Evolutionary conservation across 768 basidiomycete genomes (phyloP).

Genomic region (Pisolithus tinctorius): DNA sequence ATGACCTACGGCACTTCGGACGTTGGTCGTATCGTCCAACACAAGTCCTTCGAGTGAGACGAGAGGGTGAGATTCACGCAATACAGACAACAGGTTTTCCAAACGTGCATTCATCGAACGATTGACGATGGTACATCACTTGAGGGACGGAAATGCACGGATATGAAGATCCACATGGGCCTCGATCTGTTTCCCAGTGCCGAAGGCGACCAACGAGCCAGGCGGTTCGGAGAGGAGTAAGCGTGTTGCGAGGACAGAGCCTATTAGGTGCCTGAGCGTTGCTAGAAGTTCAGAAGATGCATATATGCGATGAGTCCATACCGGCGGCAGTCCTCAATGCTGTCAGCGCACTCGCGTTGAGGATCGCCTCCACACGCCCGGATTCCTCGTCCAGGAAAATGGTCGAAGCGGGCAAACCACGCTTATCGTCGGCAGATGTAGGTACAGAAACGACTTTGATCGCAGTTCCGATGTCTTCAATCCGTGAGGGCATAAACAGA

Average conservation of each 20-base stretch:
- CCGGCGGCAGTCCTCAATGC: slow-evolving; percentile 81
- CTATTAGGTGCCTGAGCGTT: slow-evolving; percentile 27
- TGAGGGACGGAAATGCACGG: slow-evolving; percentile 47
- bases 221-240: slow-evolving; percentile 42
- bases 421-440: slow-evolving; percentile 27
- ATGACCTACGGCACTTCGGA: slow-evolving; percentile 8
- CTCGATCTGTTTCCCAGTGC: slow-evolving; percentile 65
- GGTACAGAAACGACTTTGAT: slow-evolving; percentile 84
- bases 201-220: slow-evolving; percentile 51
- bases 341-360: slow-evolving; percentile 75
- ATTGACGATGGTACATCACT: slow-evolving; percentile 53
- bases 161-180: slow-evolving; percentile 61
- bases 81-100: slow-evolving; percentile 25
- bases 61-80: slow-evolving; percentile 24
- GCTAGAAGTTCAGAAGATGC: too few relatives aligned
- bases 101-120: slow-evolving; percentile 49
- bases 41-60: slow-evolving; percentile 9
- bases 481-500: slow-evolving; percentile 81
- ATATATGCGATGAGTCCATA: slow-evolving; percentile 17
- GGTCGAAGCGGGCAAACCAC: slow-evolving; percentile 72
- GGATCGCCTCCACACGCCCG: slow-evolving; percentile 63
- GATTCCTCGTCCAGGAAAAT: slow-evolving; percentile 66
- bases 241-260: slow-evolving; percentile 60
- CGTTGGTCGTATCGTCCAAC: slow-evolving; percentile 3
- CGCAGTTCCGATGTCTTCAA: slow-evolving; percentile 46